Conservation (phyloP, 139 green algal genomes). For the Volvox reticuliferus region DNA sequence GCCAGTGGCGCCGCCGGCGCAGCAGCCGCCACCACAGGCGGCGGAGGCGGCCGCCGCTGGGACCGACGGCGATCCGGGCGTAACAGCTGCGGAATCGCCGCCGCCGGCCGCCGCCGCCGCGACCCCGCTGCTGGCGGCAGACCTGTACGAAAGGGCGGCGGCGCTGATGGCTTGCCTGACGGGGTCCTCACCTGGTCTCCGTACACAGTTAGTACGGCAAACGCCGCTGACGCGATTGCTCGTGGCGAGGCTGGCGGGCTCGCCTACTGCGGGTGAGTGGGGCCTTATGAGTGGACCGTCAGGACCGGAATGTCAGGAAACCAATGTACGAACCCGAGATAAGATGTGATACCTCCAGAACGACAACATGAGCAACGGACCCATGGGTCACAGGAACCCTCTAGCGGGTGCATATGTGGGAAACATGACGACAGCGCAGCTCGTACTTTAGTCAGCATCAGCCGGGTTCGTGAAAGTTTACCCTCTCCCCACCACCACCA, state of each 20-base stretch:
- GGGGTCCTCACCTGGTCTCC: not conserved
- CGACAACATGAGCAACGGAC: too few relatives aligned
- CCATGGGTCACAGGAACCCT: too few relatives aligned
- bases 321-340: too few relatives aligned
- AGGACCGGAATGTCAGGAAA: too few relatives aligned
- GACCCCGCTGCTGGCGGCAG: not conserved
- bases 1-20: not conserved
- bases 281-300: too few relatives aligned
- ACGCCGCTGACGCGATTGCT: not conserved
- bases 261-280: not conserved
- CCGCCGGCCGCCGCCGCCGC: not conserved
- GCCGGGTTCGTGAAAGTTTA: too few relatives aligned
- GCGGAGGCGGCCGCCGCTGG: not conserved
- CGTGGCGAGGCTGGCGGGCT: not conserved
- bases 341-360: too few relatives aligned
- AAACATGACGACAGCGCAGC: too few relatives aligned
- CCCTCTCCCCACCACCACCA: too few relatives aligned
- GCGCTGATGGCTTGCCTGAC: conserved; percentile 1
- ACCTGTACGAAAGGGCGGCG: conserved; percentile 13
- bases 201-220: conserved; percentile 21
- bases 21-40: not conserved
- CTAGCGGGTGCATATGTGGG: too few relatives aligned
- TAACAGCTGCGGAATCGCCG: not conserved
- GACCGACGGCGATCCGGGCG: not conserved
- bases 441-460: too few relatives aligned